Evolutionary conservation across 83 land plant species (phyloP).

Genomic region (Diphasiastrum complanatum): DNA sequence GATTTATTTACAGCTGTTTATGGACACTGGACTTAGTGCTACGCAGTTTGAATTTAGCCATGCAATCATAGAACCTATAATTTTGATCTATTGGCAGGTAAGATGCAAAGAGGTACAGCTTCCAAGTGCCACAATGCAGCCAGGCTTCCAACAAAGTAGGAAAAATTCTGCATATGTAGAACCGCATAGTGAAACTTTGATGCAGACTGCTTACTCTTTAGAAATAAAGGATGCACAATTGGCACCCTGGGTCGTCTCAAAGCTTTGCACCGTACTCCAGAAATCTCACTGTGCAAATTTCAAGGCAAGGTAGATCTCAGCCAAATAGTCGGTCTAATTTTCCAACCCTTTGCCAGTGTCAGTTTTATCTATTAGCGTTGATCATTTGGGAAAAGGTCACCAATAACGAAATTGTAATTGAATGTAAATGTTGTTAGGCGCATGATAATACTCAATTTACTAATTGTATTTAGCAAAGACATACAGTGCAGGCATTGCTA

Average conservation of each 20-base stretch:
- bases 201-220: constrained; percentile 6
- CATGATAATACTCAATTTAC: no score
- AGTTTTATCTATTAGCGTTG: neutral
- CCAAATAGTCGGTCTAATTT: constrained; percentile 1
- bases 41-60: neutral
- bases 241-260: constrained; percentile 27
- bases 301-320: constrained; percentile 25
- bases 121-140: neutral
- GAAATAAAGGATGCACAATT: constrained; percentile 21
- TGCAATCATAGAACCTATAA: neutral
- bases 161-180: neutral
- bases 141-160: neutral
- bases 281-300: constrained; percentile 17
- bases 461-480: no score
- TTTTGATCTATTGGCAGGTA: constrained; percentile 8
- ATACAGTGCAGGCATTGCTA: no score
- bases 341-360: neutral
- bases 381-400: no score
- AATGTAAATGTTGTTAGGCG: no score
- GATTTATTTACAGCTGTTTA: neutral
- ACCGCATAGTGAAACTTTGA: constrained; percentile 7
- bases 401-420: no score
- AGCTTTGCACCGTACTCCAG: constrained; percentile 20
- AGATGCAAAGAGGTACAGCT: constrained; percentile 25
- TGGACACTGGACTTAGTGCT: neutral